Base-by-base conservation (phyloP, 2,329 filamentous ascomycete genomes). In the Sporothrix brunneoviolacea region DNA sequence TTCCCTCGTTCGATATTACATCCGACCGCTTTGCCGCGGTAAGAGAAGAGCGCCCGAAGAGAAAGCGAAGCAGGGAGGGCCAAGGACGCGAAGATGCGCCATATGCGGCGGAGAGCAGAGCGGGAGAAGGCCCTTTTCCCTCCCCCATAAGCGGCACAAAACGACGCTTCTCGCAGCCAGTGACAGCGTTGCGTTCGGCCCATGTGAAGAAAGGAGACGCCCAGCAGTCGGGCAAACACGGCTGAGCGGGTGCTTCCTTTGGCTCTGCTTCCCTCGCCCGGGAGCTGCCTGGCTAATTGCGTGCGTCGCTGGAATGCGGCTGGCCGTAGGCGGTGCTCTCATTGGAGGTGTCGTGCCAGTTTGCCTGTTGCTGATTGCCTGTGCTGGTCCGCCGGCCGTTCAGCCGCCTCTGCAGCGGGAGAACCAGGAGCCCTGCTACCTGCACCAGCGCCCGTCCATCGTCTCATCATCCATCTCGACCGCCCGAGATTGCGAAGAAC, bases 131-230 rank as follows among this genome's bases (percentile, higher is more conserved):
- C 43, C 43, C 15, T 19, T 28, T 33, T 37, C 8, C 15, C 16
- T 38, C 13, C 13, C 13, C 5, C 32, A 27, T 15, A n/a, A 16
- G 44, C 43, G 24, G 16, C 16, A 19, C n/a, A 46, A n/a, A 16
- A 10, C 9, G 8, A 15, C 41, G 35, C 42, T 12, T 10, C 9
- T 19, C 32, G 21, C 42, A 51, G 42, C 49, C 49, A 51, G 49
- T 51, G 49, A 18, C 49, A 51, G 30, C 16, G 48, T 15, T 13
- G 16, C 36, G 38, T 46, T 51, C 12, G 41, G 24, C 49, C 41
- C 49, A 51, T 51, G 49, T 51, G 49, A 41, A 36, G 21, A 35
- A 15, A n/a, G n/a, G 41, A n/a, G 32, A 36, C 8, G 28, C 10
- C 13, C 15, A 30, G 24, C 13, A 21, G 10, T 41, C 41, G 42